Evolutionary conservation across 352 stramenopile species (phyloP), one percentile per base, ranked within the genome.

Genomic region (Aphanomyces stellatus): DNA sequence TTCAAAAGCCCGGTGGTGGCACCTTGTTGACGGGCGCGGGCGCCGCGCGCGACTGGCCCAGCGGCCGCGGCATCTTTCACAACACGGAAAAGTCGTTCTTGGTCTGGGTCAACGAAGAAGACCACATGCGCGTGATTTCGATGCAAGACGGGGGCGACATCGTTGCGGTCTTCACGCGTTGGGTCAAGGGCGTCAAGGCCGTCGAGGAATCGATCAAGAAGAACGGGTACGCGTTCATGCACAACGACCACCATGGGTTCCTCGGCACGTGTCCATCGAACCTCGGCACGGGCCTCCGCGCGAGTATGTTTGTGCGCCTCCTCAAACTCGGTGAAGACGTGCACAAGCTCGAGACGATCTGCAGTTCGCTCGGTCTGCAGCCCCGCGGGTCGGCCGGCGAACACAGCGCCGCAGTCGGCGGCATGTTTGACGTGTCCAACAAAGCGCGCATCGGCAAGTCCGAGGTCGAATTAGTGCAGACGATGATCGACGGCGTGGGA

Each of bases 131-230:
- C 22, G 90, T 96, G 33, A 95, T 95, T 57, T 87, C 78, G 40
- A 93, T 95, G 86, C 80, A 95, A 66, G 81, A 92, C 42, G 92
- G 91, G 42, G 91, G 91, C 7, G 85, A 98, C 74, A 92, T 98
- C 31, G 77, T 90, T 37, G 76, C 77, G 7, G 92, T 98, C 19
- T 98, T 98, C 69, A 78, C 80, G 1, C 85, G 88, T 49, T 92
- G 95, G 71, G 86, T 85, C 55, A 79, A 88, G 67, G 86, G 80
- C 25, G 87, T 96, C 49, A 75, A 85, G 35, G 85, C 83, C 2
- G 81, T 94, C 27, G 84, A 96, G 65, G 72, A 79, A 24, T 80
- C 71, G 28, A 87, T 92, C 65, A 90, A 94, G 78, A 74, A 68
- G 13, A 86, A 92, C 48, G 85, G 85, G n/a, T 88, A 81, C 68